Evolutionary conservation across 805 yeast genomes (phyloP).

Genomic region (Yamadazyma akitaensis): DNA sequence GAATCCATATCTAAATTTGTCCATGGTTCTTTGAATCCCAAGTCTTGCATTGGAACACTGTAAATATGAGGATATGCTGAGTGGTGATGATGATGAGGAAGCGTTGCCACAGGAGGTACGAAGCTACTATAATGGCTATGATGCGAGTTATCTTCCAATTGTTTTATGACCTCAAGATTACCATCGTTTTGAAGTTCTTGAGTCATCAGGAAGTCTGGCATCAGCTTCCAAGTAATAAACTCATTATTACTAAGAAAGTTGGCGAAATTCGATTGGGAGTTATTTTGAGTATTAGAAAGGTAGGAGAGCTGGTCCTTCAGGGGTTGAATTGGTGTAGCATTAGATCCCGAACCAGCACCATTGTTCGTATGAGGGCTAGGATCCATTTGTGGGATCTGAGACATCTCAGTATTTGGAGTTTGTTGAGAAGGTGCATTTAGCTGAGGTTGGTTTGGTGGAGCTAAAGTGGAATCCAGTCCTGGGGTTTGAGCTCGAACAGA

Average conservation of each 20-base stretch:
- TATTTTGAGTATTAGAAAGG: slow-evolving; percentile 2
- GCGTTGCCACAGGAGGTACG: slow-evolving; percentile 22
- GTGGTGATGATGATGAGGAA: slow-evolving; percentile 12
- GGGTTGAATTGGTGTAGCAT: not conserved
- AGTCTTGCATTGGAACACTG: not conserved
- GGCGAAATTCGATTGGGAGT: slow-evolving; percentile 14
- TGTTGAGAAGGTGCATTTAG: not conserved
- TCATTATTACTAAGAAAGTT: slow-evolving; percentile 22
- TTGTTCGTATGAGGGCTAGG: not conserved
- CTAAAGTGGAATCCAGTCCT: not conserved
- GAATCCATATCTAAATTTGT: not conserved
- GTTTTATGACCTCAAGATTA: not conserved
- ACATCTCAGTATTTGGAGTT: not conserved
- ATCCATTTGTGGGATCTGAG: slow-evolving; percentile 5
- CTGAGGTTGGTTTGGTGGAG: not conserved
- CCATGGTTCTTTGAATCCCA: not conserved
- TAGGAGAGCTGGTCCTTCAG: not conserved
- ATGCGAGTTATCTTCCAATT: slow-evolving; percentile 9
- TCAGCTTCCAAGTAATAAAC: slow-evolving; percentile 13
- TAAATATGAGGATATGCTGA: slow-evolving; percentile 2
- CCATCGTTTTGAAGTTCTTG: not conserved
- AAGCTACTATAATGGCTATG: slow-evolving; percentile 27
- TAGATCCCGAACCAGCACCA: not conserved
- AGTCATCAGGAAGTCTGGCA: slow-evolving; percentile 4
- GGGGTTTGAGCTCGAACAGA: not conserved